Base-by-base conservation (phyloP, 2,329 filamentous ascomycete genomes). In the Cladophialophora exuberans region DNA sequence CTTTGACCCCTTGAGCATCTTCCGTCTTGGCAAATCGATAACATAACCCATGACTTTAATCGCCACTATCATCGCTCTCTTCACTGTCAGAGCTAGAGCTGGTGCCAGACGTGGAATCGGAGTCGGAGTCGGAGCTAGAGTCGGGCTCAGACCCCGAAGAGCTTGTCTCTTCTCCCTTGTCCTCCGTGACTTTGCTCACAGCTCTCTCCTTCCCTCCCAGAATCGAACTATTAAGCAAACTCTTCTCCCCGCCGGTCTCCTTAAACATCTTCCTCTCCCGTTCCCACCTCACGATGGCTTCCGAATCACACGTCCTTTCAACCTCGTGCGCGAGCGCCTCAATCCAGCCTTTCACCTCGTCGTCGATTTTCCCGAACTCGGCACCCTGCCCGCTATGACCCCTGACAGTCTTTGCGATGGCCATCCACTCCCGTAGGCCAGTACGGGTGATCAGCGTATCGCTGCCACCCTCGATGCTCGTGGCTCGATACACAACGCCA, bases 381-480 rank as follows among this genome's bases (percentile, higher is more conserved):
- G 39, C 17, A 6, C 52, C 54, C 17, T 57, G 41, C 7, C 58
- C 58, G 30, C 54, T 53, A n/a, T 60, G 54, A 15, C 46, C 51
- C 9, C 54, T 26, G 10, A 57, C 18, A 17, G 30, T 26, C 18
- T 45, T 26, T n/a, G 49, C 57, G 17, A 59, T 28, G n/a, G 25
- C 28, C 43, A 65, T 41, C 91, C 90, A 96, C 62, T 82, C 86
- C 49, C 93, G 69, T 17, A 88, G 75, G 13, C 88, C 89, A 38
- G 87, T 85, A 53, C 91, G 79, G 1, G 90, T 95, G 31, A 90
- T 80, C 41, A 96, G 76, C n/a, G 88, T 93, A 20, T 65, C 60
- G 3, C 86, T 89, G 69, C 88, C 90, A 1, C 89, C 90, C 1
- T 85, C 81, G 26, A 92, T 82, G 41, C 79, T 80, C 0, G 84